A percentile compares a stretch with the other conserved stretches of the same genome.
These are phyloP conservation scores for Basipetospora sp. DNA, from an alignment of 2,329 filamentous ascomycete genomes.

Conservation along the genomic window DNA sequence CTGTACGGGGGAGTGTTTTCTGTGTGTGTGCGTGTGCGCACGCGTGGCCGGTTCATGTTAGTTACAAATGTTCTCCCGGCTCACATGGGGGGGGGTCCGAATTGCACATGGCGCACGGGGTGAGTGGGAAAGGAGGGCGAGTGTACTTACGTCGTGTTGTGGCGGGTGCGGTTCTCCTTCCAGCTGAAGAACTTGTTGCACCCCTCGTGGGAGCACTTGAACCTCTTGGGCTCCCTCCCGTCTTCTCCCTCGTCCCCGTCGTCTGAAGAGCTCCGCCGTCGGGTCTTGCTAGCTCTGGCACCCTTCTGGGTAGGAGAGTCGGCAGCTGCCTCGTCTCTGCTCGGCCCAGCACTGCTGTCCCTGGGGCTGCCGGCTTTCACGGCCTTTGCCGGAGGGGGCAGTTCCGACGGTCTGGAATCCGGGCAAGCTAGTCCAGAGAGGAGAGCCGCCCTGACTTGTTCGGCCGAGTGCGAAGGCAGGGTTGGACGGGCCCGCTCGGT, in stretches of 20 bases:
- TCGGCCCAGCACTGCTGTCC: no score
- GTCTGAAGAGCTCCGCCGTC: not conserved
- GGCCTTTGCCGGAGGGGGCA: no score
- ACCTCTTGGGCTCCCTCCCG: not conserved
- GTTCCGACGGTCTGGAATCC: no score
- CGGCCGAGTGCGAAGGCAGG: no score
- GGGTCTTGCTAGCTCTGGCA: not conserved
- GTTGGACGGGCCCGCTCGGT: no score
- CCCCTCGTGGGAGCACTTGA: constrained; percentile 2
- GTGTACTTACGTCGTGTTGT: constrained; percentile 4
- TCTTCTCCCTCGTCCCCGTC: not conserved
- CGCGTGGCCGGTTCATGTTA: no score
- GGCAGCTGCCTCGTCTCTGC: no score
- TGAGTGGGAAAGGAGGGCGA: not conserved
- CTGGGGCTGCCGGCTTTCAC: no score
- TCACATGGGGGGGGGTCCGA: no score
- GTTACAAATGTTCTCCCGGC: not conserved
- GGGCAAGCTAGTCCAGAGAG: no score
- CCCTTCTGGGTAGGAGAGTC: not conserved
- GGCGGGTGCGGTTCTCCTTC: constrained; percentile 6
- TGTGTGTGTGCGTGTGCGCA: not conserved
- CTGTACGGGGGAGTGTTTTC: not conserved
- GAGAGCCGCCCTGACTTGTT: no score
- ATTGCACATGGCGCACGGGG: no score
- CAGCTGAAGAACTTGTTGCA: constrained; percentile 3